These are phyloP conservation scores for Sherardia arvensis DNA, from an alignment of 257 asterid species.

Conservation along the genomic window DNA sequence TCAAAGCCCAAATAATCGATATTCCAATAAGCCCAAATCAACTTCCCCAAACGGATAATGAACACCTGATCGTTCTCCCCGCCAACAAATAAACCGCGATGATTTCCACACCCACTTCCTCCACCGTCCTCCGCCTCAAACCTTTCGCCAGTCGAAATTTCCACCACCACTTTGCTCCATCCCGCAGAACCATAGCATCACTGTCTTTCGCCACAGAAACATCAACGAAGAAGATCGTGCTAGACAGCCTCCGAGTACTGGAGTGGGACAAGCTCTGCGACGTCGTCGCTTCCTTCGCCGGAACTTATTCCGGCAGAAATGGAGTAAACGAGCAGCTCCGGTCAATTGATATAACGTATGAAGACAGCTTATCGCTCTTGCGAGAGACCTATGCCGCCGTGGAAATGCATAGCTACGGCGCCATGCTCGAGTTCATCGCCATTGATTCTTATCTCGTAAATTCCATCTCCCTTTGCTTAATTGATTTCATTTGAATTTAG, in stretches of 20 bases:
- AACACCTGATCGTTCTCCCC: neutral
- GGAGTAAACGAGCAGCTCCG: constrained; percentile 65
- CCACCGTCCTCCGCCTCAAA: neutral
- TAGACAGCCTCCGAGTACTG: constrained; percentile 77
- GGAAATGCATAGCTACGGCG: constrained; percentile 82
- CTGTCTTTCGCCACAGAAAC: neutral
- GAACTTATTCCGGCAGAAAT: constrained; percentile 60
- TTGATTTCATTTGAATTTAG: neutral
- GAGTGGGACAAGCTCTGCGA: constrained; percentile 89
- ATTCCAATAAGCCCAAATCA: neutral
- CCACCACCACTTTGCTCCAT: too few relatives aligned
- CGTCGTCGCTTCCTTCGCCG: constrained; percentile 81
- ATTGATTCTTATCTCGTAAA: constrained; percentile 56
- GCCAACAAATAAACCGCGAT: neutral
- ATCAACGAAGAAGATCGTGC: constrained; percentile 18
- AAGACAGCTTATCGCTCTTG: constrained; percentile 51
- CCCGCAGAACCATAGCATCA: neutral
- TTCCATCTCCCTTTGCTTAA: neutral
- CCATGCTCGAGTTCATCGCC: constrained; percentile 68
- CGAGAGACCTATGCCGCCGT: constrained; percentile 85
- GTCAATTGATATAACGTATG: constrained; percentile 47
- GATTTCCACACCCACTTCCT: neutral
- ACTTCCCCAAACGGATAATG: neutral
- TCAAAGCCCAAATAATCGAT: neutral
- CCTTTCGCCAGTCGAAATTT: neutral